These are phyloP conservation scores for Plasmodium gallinaceum DNA, from an alignment of 169 alveolate species.

Conservation along the genomic window DNA sequence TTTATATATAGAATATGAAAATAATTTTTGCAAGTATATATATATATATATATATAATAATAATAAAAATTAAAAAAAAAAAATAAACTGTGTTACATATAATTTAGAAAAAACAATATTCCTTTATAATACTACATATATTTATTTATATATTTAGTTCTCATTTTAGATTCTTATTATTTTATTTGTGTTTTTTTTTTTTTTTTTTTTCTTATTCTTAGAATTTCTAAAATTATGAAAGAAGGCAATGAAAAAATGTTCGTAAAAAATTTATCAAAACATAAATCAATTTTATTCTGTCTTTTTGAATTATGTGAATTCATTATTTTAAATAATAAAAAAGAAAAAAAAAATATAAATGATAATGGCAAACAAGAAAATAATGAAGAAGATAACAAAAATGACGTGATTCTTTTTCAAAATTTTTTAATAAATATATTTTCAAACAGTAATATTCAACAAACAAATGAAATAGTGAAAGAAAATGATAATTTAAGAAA, in stretches of 20 bases:
- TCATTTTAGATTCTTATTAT: neutral
- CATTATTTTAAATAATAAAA: constrained; percentile 30
- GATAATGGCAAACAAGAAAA: constrained; percentile 39
- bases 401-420: constrained; percentile 26
- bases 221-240: constrained; percentile 38
- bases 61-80: neutral
- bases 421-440: constrained; percentile 42
- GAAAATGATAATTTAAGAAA: constrained; percentile 63
- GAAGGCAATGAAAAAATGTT: constrained; percentile 35
- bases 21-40: constrained; percentile 40
- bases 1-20: constrained; percentile 43
- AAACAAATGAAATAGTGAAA: constrained; percentile 39
- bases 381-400: constrained; percentile 56
- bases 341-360: constrained; percentile 32
- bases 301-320: constrained; percentile 64
- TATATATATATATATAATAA: neutral
- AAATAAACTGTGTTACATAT: neutral
- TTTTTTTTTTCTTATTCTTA: constrained; percentile 13
- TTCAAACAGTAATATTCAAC: constrained; percentile 34
- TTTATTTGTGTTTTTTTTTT: constrained; percentile 21
- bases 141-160: neutral
- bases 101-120: too few relatives aligned
- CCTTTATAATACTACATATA: neutral
- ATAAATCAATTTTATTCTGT: constrained; percentile 58
- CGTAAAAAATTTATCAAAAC: constrained; percentile 42